A percentile compares a stretch with the other conserved stretches of the same genome.
These are phyloP conservation scores for Neurospora terricola DNA, from an alignment of 495 filamentous ascomycete genomes.

Conservation along the genomic window DNA sequence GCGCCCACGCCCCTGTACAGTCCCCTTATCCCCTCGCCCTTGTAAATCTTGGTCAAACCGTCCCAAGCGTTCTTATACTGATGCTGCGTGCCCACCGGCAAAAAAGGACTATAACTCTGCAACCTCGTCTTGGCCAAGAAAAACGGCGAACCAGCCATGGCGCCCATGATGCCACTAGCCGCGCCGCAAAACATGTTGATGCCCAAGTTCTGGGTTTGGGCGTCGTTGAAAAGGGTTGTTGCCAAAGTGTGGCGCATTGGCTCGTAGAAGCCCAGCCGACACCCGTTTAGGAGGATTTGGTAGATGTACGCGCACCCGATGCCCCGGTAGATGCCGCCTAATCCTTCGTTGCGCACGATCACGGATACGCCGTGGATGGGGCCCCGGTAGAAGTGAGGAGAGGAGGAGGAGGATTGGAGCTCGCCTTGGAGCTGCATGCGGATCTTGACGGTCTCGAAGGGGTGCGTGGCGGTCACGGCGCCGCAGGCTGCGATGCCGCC, in stretches of 20 bases:
- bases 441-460: constrained; percentile 99
- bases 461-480: constrained; percentile 94
- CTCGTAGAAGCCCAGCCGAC: constrained; percentile 95
- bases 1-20: constrained; percentile 84
- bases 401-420: constrained; percentile 74
- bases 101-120: constrained; percentile 88
- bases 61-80: constrained; percentile 78
- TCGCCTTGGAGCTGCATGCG: constrained; percentile 96
- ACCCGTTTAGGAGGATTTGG: constrained; percentile 93
- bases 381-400: constrained; percentile 81
- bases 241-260: constrained; percentile 68
- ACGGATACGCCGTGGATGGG: constrained; percentile 85
- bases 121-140: constrained; percentile 97
- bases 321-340: constrained; percentile 77
- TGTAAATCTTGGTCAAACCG: constrained; percentile 70
- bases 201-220: constrained; percentile 64
- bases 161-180: constrained; percentile 77
- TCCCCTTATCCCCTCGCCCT: constrained; percentile 64
- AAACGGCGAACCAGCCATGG: constrained; percentile 85
- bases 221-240: constrained; percentile 54
- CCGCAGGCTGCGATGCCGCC: constrained; percentile 95
- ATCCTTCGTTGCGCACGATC: constrained; percentile 84
- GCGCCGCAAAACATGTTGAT: constrained; percentile 93
- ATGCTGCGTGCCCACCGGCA: constrained; percentile 94
- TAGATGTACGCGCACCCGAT: constrained; percentile 93